These are phyloP conservation scores for Cardamine occulta DNA, from an alignment of 345 rosid species.

Conservation along the genomic window DNA sequence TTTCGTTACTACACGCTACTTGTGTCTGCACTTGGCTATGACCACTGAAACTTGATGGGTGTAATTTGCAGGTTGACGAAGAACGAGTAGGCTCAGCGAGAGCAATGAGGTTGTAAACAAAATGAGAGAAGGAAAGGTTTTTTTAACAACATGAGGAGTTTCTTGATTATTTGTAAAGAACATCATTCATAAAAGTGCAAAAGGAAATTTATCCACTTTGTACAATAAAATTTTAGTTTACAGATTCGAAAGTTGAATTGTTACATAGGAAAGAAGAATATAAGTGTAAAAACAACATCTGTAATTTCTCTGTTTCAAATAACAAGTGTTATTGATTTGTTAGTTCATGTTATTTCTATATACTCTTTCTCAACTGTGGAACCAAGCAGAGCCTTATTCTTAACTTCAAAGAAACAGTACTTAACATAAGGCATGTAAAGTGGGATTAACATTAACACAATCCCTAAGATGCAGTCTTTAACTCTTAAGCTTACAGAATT, in stretches of 20 bases:
- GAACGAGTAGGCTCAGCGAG: constrained; percentile 57
- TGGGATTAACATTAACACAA: no score
- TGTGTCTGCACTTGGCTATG: constrained; percentile 18
- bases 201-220: constrained; percentile 25
- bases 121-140: constrained; percentile 2
- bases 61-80: constrained; percentile 59
- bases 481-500: background rate
- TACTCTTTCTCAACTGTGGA: background rate
- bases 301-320: constrained; percentile 39
- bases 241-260: constrained; percentile 27
- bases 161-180: constrained; percentile 44
- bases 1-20: background rate
- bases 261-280: constrained; percentile 41
- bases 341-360: constrained; percentile 20
- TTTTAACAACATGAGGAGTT: constrained; percentile 32
- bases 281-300: constrained; percentile 38
- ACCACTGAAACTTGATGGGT: constrained; percentile 24
- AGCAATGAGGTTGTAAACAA: constrained; percentile 74
- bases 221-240: constrained; percentile 35
- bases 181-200: constrained; percentile 41
- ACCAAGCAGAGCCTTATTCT: constrained; percentile 2
- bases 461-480: background rate
- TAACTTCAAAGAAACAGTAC: background rate
- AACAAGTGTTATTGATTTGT: constrained; percentile 12
- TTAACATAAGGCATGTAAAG: no score